Conservation (phyloP, 139 green algal genomes). For the Ettlia oleoabundans region DNA sequence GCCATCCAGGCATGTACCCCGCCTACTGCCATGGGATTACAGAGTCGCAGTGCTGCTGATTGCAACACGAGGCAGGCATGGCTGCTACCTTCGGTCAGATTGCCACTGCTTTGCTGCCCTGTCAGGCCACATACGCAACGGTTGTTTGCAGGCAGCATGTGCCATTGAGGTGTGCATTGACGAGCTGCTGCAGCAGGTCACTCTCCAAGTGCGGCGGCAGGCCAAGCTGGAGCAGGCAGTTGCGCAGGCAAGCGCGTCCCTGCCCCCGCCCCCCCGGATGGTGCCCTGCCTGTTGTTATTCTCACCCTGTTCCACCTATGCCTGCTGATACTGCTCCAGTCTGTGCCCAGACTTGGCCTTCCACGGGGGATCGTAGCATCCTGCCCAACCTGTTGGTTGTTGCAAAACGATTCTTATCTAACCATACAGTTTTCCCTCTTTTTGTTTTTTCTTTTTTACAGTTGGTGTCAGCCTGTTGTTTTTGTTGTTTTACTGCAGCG, state of each 20-base stretch:
- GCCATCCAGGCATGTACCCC: conserved; percentile 68
- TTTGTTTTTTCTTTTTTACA: background rate
- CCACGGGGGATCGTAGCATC: too few species aligned
- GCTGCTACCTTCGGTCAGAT: too few species aligned
- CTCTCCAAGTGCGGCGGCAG: conserved; percentile 8
- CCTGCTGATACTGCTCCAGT: too few species aligned
- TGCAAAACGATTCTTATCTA: too few species aligned
- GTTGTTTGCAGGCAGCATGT: conserved; percentile 87
- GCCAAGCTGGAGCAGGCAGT: conserved; percentile 49
- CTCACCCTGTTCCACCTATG: background rate
- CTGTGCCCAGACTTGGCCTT: too few species aligned
- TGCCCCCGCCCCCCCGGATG: too few species aligned
- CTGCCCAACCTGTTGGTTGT: too few species aligned
- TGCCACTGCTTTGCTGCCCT: too few species aligned
- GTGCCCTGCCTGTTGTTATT: background rate
- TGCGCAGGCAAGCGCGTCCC: background rate
- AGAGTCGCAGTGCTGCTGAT: too few species aligned
- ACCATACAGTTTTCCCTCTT: background rate
- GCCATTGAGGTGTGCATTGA: conserved; percentile 86
- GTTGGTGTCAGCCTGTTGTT: background rate
- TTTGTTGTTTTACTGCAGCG: background rate
- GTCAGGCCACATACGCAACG: too few species aligned
- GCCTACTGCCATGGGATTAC: too few species aligned
- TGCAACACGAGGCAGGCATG: too few species aligned
- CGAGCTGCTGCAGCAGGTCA: conserved; percentile 29